phyloP scores from a whole-genome alignment of 345 rosid genomes.

The Eucalyptus globulus region DNA sequence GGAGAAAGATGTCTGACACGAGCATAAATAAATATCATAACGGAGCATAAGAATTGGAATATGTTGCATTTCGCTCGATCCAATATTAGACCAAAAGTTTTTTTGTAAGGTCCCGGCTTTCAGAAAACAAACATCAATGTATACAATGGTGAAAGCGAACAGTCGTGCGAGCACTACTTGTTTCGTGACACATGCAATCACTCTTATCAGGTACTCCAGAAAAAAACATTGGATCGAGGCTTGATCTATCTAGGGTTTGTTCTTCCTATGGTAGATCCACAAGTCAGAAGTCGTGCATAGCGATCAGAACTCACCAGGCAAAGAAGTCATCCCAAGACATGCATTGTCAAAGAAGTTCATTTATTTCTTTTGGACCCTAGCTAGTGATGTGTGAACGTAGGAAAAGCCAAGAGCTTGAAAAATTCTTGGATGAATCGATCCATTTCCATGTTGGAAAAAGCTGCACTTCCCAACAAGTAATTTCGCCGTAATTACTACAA shows the following conservation, averaged over 20 bases:
- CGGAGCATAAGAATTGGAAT: neutral
- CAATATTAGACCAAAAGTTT: neutral
- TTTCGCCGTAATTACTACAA: neutral
- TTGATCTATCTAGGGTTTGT: neutral
- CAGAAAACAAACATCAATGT: neutral
- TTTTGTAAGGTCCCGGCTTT: neutral
- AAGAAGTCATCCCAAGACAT: neutral
- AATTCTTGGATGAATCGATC: neutral
- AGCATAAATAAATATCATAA: neutral
- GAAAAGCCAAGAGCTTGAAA: neutral
- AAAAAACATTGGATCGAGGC: neutral
- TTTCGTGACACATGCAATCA: neutral
- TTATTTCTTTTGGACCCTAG: neutral
- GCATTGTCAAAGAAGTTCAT: neutral
- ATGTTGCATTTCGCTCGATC: neutral
- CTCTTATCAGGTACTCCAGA: neutral
- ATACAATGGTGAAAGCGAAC: neutral
- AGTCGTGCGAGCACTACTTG: neutral
- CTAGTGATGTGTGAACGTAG: neutral
- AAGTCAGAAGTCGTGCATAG: neutral
- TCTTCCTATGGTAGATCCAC: neutral
- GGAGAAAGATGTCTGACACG: neutral
- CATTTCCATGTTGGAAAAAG: neutral
- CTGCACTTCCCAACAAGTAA: neutral
- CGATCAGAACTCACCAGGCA: neutral